Base-by-base conservation (phyloP, 2,329 filamentous ascomycete species). In the Botrytis fragariae region DNA sequence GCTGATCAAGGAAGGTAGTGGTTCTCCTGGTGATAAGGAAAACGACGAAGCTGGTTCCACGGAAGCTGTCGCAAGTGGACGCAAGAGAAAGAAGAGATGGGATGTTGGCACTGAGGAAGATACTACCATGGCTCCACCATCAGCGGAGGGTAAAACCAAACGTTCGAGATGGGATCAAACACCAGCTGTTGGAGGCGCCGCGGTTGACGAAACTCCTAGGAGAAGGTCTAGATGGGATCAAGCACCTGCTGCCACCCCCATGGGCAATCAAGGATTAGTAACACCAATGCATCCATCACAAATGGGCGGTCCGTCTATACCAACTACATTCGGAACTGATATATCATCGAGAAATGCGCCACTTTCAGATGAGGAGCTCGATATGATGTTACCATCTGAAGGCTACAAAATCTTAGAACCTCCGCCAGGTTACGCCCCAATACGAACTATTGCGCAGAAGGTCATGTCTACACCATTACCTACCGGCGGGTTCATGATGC, bases 71-170 rank as follows among this genome's bases (percentile, higher is more conserved):
- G 83, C 87, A 14, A 85, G 88, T 37, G 89, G 90, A 48, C 89
- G 91, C 74, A 96, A 96, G 87, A 90, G 95, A 80, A 98, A 97
- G 87, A 94, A 97, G 86, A 90, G 96, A 83, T 99, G 96, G 96
- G 95, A 98, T 82, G 91, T 95, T 29, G 84, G 87, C 32, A 86
- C 90, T n/a, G 85, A 87, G 10, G 86, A 88, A 57, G 83, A 85
- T 9, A 86, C 88, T 54, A 85, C 86, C 25, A 83, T 86, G 64
- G 83, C 85, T n/a, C 37, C 63, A 39, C 81, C 85, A 37, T 79
- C 84, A 57, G 83, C 86, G 37, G 88, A 90, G 70, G 83, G 84
- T 25, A 93, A 93, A 82, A 79, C 85, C 79, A 84, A 83, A 82
- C 89, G 92, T 78, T 97, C 94, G 32, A 87, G 95, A 81, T 98